Conservation (phyloP, 2,329 filamentous ascomycete species). For the Pseudogymnoascus sp. region DNA sequence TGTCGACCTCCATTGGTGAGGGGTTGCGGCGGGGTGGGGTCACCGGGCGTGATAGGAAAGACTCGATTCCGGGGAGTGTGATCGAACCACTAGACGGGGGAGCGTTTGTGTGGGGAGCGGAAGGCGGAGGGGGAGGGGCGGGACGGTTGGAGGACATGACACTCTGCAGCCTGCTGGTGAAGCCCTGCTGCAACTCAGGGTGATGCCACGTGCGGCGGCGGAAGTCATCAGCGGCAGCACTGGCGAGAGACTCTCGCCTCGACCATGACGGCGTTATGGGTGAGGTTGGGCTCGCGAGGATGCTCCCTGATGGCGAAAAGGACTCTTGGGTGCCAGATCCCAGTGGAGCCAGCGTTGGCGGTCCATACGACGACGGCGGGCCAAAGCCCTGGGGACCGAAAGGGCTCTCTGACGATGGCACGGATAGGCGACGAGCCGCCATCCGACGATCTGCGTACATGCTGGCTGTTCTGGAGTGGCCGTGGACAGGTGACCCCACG, state of each 20-base stretch:
- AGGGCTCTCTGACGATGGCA: constrained; percentile 66
- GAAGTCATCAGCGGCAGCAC: constrained; percentile 57
- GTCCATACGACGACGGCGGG: constrained; percentile 38
- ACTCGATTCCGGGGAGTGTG: constrained; percentile 82
- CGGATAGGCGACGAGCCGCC: constrained; percentile 68
- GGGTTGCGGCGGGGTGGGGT: constrained; percentile 56
- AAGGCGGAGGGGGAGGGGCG: constrained; percentile 11
- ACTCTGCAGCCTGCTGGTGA: constrained; percentile 64
- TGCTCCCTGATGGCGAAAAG: constrained; percentile 48
- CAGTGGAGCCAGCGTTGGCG: constrained; percentile 44
- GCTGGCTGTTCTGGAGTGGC: constrained; percentile 60
- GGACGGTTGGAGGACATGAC: constrained; percentile 49
- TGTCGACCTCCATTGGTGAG: constrained; percentile 73
- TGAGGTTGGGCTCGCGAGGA: constrained; percentile 58
- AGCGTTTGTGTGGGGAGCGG: constrained; percentile 37
- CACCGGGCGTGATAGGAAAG: constrained; percentile 60
- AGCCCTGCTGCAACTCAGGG: constrained; percentile 59
- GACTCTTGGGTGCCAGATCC: constrained; percentile 47
- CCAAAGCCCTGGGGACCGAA: constrained; percentile 53
- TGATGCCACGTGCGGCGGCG: constrained; percentile 79
- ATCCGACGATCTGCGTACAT: constrained; percentile 61
- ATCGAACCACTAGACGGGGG: constrained; percentile 36
- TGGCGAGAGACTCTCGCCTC: constrained; percentile 55
- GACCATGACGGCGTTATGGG: constrained; percentile 51
- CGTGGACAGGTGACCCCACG: constrained; percentile 63